Evolutionary conservation across 176 grass and related monocot genomes (phyloP), one percentile per base, ranked within the genome.

Genomic region (Aegilops sharonensis): DNA sequence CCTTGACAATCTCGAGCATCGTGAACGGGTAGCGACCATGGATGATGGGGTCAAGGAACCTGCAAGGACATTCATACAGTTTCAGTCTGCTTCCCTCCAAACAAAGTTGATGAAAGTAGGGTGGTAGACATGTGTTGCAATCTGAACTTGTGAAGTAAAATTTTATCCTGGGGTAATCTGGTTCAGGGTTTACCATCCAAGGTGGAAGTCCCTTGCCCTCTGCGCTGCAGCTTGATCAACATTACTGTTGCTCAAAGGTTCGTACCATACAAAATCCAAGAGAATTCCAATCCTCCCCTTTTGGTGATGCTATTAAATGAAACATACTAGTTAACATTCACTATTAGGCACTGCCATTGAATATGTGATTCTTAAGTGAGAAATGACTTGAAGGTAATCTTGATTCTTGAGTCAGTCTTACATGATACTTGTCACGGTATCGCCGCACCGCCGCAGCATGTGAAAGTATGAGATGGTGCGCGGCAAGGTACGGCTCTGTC

Each of bases 231-330:
- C 91, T 83, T 88, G 83, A 76, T 98, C 93, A 0, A 84, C 88
- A 20, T 88, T 90, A 24, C 83, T 90, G 86, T 87, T 20, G 2
- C 89, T 95, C 56, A 93, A 87, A 81, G 93, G 93, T 43, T 95
- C 93, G 1, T 95, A 98, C 95, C 95, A 95, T 9, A 91, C 85
- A 60, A 98, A 98, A 48, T 98, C 95, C 87, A 98, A 84, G 25
- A 95, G 95, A 81, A 98, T 95, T 71, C 93, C 95, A 76, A 98
- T 95, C 84, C 65, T 92, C 31, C 95, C 95, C 65, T 92, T 95
- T 45, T 98, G 95, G 35, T 83, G 64, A 37, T 67, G 54, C 95
- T 98, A 87, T 36, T 9, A 52, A 79, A 15, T 47, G 3, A 42
- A 81, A 52, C 60, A 9, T 27, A 27, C 27, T 36, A 78, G 5